These are phyloP conservation scores for Cladophialophora carrionii DNA, from an alignment of 2,329 filamentous ascomycete species.

Conservation along the genomic window DNA sequence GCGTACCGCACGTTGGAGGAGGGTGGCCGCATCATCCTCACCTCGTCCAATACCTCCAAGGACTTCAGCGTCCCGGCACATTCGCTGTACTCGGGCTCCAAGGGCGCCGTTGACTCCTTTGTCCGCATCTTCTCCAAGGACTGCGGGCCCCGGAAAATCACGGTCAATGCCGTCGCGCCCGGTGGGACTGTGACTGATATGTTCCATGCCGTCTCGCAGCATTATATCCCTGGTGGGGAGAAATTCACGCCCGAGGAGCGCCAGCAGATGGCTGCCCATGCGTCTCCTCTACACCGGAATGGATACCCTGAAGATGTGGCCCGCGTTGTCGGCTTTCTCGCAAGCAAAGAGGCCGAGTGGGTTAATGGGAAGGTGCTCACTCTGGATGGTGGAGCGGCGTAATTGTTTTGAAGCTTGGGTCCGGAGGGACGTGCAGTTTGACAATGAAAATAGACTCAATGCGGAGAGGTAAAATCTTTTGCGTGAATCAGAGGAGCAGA, in stretches of 20 bases:
- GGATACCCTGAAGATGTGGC: constrained; percentile 63
- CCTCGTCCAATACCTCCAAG: constrained; percentile 56
- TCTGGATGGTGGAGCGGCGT: constrained; percentile 4
- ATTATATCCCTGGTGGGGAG: constrained; percentile 62
- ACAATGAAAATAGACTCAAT: too few relatives aligned
- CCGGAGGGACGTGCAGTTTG: too few relatives aligned
- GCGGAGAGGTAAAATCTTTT: too few relatives aligned
- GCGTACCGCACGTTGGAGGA: constrained; percentile 69
- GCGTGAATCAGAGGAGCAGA: too few relatives aligned
- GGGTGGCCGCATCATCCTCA: constrained; percentile 67
- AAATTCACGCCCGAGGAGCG: constrained; percentile 63
- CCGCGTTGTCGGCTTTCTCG: constrained; percentile 58
- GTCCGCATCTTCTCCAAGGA: constrained; percentile 71
- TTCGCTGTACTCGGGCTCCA: constrained; percentile 70
- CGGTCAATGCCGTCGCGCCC: constrained; percentile 71
- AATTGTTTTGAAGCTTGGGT: too few relatives aligned
- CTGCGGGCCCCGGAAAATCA: constrained; percentile 68
- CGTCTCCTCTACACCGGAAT: constrained; percentile 60
- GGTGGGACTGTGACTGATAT: constrained; percentile 76
- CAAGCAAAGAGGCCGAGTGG: constrained; percentile 63
- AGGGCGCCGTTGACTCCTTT: constrained; percentile 73
- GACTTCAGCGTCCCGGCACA: constrained; percentile 69
- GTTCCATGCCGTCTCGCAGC: constrained; percentile 70
- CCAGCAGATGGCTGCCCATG: constrained; percentile 52
- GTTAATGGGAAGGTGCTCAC: constrained; percentile 58